A percentile compares a stretch with the other conserved stretches of the same genome.
phyloP scores from a whole-genome alignment of 768 basidiomycete genomes.

The Leccinellum albellum region DNA sequence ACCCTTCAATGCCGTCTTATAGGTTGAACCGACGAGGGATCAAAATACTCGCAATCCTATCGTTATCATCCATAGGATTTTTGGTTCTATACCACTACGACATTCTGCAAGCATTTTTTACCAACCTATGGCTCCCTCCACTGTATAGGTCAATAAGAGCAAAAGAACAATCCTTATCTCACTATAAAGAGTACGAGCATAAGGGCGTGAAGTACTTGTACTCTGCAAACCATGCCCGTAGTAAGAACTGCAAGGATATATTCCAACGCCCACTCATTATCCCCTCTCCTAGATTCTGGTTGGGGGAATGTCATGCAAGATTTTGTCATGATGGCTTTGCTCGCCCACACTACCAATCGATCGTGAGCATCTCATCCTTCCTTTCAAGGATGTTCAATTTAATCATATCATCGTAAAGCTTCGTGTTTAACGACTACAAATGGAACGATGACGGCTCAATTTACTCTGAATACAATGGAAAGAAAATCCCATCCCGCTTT shows the following conservation, averaged over 20 bases:
- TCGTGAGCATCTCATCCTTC: conserved; percentile 24
- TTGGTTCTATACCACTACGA: conserved; percentile 8
- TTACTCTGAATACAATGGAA: conserved; percentile 36
- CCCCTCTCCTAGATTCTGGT: conserved; percentile 29
- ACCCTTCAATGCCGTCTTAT: conserved; percentile 17
- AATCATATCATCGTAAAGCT: conserved; percentile 22
- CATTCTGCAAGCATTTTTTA: neutral
- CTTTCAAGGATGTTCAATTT: conserved; percentile 1
- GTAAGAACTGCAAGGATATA: conserved; percentile 16
- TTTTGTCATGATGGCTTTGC: conserved; percentile 32
- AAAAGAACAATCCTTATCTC: conserved; percentile 39
- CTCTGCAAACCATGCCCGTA: conserved; percentile 43
- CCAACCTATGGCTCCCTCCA: conserved; percentile 33
- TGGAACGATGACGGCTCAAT: conserved; percentile 36
- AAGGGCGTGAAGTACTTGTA: conserved; percentile 42
- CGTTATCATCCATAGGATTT: conserved; percentile 6
- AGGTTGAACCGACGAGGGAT: conserved; percentile 24
- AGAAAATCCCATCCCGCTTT: conserved; percentile 36
- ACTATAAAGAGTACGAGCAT: conserved; percentile 36
- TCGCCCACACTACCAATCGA: conserved; percentile 33
- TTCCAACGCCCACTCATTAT: neutral
- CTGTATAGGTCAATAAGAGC: conserved; percentile 37
- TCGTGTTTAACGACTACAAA: conserved; percentile 43
- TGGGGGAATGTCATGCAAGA: conserved; percentile 44
- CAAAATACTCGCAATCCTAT: conserved; percentile 9